Evolutionary conservation across 306 rosid species (phyloP).

Genomic region (Medicago lupulina): DNA sequence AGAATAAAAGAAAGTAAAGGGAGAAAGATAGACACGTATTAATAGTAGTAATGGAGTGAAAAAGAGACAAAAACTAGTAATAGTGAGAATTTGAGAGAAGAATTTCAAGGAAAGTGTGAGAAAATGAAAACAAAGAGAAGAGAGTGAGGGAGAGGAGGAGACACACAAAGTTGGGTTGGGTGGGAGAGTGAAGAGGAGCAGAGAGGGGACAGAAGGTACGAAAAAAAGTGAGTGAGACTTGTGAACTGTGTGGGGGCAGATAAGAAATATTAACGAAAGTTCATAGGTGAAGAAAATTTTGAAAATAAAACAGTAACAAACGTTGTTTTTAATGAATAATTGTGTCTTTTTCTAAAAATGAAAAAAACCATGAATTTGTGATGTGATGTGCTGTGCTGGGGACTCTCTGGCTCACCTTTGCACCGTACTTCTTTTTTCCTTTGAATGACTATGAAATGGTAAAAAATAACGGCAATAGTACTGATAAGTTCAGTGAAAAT

Average conservation of each 20-base stretch:
- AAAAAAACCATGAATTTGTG: conserved; percentile 24
- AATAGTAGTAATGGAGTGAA: too few relatives aligned
- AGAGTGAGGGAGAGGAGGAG: not conserved
- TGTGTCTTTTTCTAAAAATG: conserved; percentile 51
- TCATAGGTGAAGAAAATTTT: conserved; percentile 24
- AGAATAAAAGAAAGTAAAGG: conserved; percentile 51
- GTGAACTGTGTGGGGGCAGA: conserved; percentile 44
- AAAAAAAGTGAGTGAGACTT: conserved; percentile 42
- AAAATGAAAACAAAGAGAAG: not conserved
- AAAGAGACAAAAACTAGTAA: too few relatives aligned
- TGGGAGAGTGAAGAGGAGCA: not conserved
- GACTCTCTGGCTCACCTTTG: too few relatives aligned
- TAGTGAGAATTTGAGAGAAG: not conserved
- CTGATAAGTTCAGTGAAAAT: conserved; percentile 28
- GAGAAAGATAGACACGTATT: not conserved
- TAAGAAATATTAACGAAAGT: conserved; percentile 31
- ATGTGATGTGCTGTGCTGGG: not conserved
- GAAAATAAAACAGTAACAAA: conserved; percentile 9
- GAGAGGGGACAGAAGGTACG: conserved; percentile 42
- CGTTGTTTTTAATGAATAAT: conserved; percentile 7
- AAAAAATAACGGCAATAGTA: conserved; percentile 30
- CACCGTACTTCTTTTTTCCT: too few relatives aligned
- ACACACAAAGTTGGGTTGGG: not conserved
- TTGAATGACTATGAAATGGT: not conserved
- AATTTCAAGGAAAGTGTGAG: not conserved